Evolutionary conservation across 768 basidiomycete genomes (phyloP), one percentile per base, ranked within the genome.

Genomic region (Myochromella boudieri): DNA sequence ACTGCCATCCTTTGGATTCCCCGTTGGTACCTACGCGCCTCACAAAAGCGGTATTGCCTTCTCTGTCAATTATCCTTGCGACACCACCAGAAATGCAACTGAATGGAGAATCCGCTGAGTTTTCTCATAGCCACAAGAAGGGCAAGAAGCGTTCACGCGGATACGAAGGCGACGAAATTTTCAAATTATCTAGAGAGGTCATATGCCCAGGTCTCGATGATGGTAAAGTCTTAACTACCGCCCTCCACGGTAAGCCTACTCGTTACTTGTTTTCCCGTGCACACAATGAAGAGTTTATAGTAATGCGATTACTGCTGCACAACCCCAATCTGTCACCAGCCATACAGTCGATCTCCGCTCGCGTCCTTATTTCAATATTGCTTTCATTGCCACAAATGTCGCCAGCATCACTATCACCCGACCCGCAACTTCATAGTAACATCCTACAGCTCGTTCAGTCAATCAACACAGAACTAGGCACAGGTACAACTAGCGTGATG

Each of bases 101-200:
- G 17, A 36, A 44, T 20, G 59, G 57, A 1, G 54, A 62, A 29
- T 56, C 48, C 10, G 49, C 57, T 32, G 56, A 53, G 2, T 29
- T 54, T 12, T 45, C 54, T 37, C 66, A 56, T 10, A 70, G 66
- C 48, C 68, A 58, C 11, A 81, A 71, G 59, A 82, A 80, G 55
- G 77, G 79, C 44, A 91, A 82, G 62, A 92, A 88, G 61, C 72
- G 84, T 37, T 73, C 76, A 15, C 77, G 82, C 17, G 82, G 75
- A 10, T 91, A 82, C 53, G 87, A 91, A 63, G 87, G 81, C 8
- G 88, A 88, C 44, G 87, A 86, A 56, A 67, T 85, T 4, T 82
- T 93, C 63, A 80, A 75, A 42, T 56, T 66, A 6, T 61, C 73
- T 2, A 68, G 70, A 36, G 62, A 72, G 36, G 68, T 77, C 6